Percentiles rank a stretch among this genome's conserved stretches.
phyloP scores from a whole-genome alignment of 2,329 filamentous ascomycete species.

The Sodiomyces alkalinus region DNA sequence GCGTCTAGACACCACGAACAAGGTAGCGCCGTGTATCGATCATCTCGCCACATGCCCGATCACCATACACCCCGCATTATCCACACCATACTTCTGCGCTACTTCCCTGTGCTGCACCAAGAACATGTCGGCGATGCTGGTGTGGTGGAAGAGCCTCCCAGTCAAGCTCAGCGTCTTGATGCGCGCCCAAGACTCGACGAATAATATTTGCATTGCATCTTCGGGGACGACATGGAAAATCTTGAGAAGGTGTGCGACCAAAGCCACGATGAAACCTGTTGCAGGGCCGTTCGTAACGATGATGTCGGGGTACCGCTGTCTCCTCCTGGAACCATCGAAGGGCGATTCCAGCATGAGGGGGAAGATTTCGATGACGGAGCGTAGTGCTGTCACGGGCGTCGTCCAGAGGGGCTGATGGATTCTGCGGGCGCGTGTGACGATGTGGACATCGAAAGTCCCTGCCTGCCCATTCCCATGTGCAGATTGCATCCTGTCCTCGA shows the following conservation, averaged over 20 bases:
- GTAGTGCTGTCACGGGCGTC: constrained; percentile 52
- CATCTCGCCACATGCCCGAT: constrained; percentile 1
- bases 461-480: constrained; percentile 9
- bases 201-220: constrained; percentile 57
- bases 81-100: constrained; percentile 27
- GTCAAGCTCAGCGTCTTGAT: constrained; percentile 72
- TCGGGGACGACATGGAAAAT: constrained; percentile 27
- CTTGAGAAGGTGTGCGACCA: constrained; percentile 33
- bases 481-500: constrained; percentile 19
- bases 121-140: constrained; percentile 56
- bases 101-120: constrained; percentile 68
- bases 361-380: constrained; percentile 49
- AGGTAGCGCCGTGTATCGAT: neutral
- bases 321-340: constrained; percentile 7
- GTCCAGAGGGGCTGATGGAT: constrained; percentile 72
- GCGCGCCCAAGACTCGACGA: constrained; percentile 86
- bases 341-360: constrained; percentile 31
- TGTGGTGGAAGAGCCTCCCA: constrained; percentile 55
- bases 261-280: constrained; percentile 62
- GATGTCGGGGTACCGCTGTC: constrained; percentile 46
- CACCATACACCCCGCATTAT: constrained; percentile 23
- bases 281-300: constrained; percentile 82
- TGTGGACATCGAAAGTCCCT: constrained; percentile 46
- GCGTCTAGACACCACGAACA: no score
- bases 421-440: constrained; percentile 59